These are phyloP conservation scores for Paulownia fortunei DNA, from an alignment of 257 asterid genomes.

Conservation along the genomic window DNA sequence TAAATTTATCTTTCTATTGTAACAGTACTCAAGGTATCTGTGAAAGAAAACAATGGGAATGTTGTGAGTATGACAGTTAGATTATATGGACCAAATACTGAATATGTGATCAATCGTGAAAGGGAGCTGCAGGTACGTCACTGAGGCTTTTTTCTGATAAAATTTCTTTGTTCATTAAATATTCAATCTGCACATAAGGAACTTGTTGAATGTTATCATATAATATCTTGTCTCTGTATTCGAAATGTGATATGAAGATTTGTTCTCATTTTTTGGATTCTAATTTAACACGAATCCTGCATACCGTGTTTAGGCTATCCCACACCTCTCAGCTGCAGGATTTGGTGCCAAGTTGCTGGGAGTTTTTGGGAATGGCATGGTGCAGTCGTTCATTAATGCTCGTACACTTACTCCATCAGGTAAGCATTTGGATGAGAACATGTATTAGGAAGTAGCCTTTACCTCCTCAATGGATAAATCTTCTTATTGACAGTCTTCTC, in stretches of 20 bases:
- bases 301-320: conserved; percentile 73
- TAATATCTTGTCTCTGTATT: background rate
- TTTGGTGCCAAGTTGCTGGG: conserved; percentile 99
- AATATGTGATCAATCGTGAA: conserved; percentile 86
- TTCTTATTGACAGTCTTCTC: conserved; percentile 1
- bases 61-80: conserved; percentile 66
- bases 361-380: conserved; percentile 97
- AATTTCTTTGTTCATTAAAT: conserved; percentile 14
- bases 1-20: conserved; percentile 29
- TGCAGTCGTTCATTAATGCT: conserved; percentile 92
- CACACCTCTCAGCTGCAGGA: conserved; percentile 94
- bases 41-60: conserved; percentile 56
- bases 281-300: conserved; percentile 9
- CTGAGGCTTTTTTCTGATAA: conserved; percentile 21
- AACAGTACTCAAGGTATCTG: conserved; percentile 90
- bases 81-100: conserved; percentile 94
- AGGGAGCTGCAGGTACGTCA: conserved; percentile 79
- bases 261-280: conserved; percentile 11
- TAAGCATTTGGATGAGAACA: conserved; percentile 38
- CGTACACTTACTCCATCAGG: conserved; percentile 87
- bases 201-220: conserved; percentile 15
- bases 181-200: background rate
- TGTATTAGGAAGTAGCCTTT: conserved; percentile 20
- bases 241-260: conserved; percentile 19
- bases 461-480: conserved; percentile 15